A percentile compares a stretch with the other conserved stretches of the same genome.
Evolutionary conservation across 2,329 filamentous ascomycete species (phyloP).

Genomic region (Colletotrichum plurivorum): DNA sequence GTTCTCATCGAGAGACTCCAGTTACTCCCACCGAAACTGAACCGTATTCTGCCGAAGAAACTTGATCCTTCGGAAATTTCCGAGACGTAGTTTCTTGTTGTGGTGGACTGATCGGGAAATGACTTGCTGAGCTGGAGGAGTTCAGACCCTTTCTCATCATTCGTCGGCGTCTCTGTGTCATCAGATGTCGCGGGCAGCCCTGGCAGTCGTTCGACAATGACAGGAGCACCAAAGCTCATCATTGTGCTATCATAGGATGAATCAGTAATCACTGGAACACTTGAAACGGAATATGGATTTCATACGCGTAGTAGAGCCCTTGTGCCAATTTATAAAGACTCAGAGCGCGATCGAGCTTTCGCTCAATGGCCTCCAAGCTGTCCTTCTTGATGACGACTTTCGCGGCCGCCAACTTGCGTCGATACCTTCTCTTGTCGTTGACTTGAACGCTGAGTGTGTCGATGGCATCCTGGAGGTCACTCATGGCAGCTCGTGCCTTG

Average conservation of each 20-base stretch:
- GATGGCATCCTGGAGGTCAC: neutral
- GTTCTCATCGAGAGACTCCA: conserved; percentile 5
- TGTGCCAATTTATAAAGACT: conserved; percentile 40
- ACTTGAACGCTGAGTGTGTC: conserved; percentile 27
- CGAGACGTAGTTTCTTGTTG: neutral
- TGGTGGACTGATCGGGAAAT: neutral
- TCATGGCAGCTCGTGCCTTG: neutral
- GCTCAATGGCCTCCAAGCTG: conserved; percentile 38
- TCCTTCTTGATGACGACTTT: conserved; percentile 44
- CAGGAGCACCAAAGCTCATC: neutral
- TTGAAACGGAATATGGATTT: fast-evolving
- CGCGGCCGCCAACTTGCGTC: conserved; percentile 40
- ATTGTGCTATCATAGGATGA: neutral
- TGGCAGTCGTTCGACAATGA: neutral
- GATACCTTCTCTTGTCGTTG: conserved; percentile 34
- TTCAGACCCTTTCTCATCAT: neutral
- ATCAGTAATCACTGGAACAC: neutral
- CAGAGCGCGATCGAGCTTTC: conserved; percentile 39
- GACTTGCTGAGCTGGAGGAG: neutral
- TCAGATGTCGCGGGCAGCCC: neutral
- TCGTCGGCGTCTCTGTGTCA: too few species aligned
- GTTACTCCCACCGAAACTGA: neutral
- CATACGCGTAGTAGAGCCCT: conserved; percentile 43
- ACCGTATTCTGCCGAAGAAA: neutral
- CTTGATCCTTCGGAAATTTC: neutral